Evolutionary conservation across 2,329 filamentous ascomycete species (phyloP).

Genomic region (Leptographium procerum): DNA sequence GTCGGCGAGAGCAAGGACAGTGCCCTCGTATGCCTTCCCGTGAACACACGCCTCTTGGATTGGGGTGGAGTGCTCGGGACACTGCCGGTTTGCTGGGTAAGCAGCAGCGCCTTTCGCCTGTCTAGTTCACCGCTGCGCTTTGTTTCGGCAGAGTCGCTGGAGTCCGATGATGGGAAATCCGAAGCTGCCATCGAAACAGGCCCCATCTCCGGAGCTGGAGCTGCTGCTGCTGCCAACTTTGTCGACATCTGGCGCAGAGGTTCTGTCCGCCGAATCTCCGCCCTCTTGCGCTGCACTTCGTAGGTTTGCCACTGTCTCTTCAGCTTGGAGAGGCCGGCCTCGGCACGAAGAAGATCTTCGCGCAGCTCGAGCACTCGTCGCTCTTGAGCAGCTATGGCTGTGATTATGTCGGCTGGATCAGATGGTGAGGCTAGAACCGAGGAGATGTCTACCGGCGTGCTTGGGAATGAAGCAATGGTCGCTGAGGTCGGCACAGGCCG

Average conservation of each 20-base stretch:
- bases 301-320: constrained; percentile 76
- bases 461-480: constrained; percentile 30
- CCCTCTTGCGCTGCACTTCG: constrained; percentile 65
- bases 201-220: background rate
- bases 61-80: constrained; percentile 20
- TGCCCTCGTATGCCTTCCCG: constrained; percentile 49
- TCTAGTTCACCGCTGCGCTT: constrained; percentile 53
- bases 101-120: constrained; percentile 56
- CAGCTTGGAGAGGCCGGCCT: constrained; percentile 60
- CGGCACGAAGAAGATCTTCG: constrained; percentile 78
- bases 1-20: constrained; percentile 74
- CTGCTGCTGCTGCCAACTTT: constrained; percentile 6
- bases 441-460: constrained; percentile 35
- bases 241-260: constrained; percentile 36
- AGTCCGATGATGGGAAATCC: background rate
- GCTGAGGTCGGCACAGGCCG: constrained; percentile 38
- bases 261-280: constrained; percentile 53
- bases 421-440: constrained; percentile 31
- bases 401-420: constrained; percentile 62
- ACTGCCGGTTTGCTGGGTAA: constrained; percentile 27
- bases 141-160: constrained; percentile 16
- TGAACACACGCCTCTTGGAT: constrained; percentile 53
- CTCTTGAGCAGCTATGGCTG: constrained; percentile 85
- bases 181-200: background rate
- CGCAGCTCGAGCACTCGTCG: constrained; percentile 79